Evolutionary conservation across 2,329 filamentous ascomycete species (phyloP).

Genomic region (Didymella exigua): DNA sequence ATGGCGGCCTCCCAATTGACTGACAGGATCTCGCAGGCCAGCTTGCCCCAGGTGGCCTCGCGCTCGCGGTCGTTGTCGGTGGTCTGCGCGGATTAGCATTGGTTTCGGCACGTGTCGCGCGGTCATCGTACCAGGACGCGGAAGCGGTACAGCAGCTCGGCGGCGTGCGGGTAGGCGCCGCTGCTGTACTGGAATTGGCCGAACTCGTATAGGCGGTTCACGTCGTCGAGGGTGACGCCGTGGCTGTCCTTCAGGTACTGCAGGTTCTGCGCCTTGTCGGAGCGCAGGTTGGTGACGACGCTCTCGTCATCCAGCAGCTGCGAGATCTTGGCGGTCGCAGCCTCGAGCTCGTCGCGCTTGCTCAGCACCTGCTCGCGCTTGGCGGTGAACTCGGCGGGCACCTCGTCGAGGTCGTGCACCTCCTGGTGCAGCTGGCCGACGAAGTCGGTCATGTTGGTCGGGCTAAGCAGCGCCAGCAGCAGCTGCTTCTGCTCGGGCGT

Average conservation of each 20-base stretch:
- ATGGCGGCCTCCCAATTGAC: conserved; percentile 91
- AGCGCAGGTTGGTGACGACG: conserved; percentile 87
- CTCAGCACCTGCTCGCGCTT: conserved; percentile 89
- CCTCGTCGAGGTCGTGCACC: conserved; percentile 76
- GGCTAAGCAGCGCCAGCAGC: conserved; percentile 92
- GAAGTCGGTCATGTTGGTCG: conserved; percentile 99
- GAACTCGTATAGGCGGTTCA: conserved; percentile 93
- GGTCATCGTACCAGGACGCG: conserved; percentile 69
- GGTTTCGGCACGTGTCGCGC: conserved; percentile 7
- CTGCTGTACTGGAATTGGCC: conserved; percentile 98
- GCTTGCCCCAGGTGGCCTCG: conserved; percentile 95
- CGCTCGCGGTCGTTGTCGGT: conserved; percentile 98
- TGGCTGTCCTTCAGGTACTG: conserved; percentile 97
- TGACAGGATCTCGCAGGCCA: conserved; percentile 92
- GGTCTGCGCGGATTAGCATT: conserved; percentile 64
- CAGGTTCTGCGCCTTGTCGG: conserved; percentile 98
- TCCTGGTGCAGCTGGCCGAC: conserved; percentile 91
- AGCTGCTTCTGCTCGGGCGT: conserved; percentile 76
- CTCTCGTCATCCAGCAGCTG: conserved; percentile 85
- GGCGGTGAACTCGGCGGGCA: conserved; percentile 83
- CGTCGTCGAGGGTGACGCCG: conserved; percentile 92
- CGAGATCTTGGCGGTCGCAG: conserved; percentile 86
- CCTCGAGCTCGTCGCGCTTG: conserved; percentile 80
- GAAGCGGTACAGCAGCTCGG: conserved; percentile 96
- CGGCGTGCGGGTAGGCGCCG: conserved; percentile 87